A percentile compares a stretch with the other conserved stretches of the same genome.
Conservation (phyloP, 257 asterid genomes). For the Solanum pennellii region DNA sequence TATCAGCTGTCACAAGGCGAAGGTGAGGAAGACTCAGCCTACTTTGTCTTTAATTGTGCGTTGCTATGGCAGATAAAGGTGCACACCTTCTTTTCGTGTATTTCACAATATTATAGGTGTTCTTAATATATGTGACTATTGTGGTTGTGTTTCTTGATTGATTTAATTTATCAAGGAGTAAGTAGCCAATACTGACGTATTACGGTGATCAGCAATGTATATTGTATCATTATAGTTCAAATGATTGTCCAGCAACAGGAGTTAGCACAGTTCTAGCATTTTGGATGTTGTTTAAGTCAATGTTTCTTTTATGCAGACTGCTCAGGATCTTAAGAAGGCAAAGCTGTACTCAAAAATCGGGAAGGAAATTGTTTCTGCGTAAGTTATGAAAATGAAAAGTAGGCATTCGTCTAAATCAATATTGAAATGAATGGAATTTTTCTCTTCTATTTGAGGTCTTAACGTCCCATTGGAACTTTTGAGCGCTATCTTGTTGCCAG, state of each 20-base stretch:
- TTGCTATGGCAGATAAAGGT: background rate
- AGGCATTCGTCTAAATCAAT: background rate
- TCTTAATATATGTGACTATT: background rate
- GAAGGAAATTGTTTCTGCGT: slow-evolving; percentile 92
- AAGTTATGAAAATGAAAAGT: slow-evolving; percentile 21
- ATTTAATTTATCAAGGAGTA: background rate
- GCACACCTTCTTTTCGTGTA: background rate
- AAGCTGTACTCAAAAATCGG: slow-evolving; percentile 72
- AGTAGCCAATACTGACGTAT: background rate
- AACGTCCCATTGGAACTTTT: background rate
- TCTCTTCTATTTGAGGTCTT: background rate
- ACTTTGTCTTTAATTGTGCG: background rate
- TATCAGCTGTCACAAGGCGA: background rate
- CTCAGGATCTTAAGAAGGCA: slow-evolving; percentile 72
- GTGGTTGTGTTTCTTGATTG: background rate
- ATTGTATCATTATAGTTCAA: background rate
- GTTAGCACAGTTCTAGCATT: background rate
- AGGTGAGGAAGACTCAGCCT: background rate
- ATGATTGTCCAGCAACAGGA: background rate
- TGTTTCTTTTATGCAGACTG: slow-evolving; percentile 40
- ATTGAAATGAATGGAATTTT: background rate
- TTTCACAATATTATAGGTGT: background rate
- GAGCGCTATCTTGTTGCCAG: background rate
- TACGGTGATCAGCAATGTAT: background rate
- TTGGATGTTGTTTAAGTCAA: background rate